Percentiles rank a stretch among this genome's conserved stretches.
Conservation (phyloP, 345 rosid species). For the Populus euphratica region DNA sequence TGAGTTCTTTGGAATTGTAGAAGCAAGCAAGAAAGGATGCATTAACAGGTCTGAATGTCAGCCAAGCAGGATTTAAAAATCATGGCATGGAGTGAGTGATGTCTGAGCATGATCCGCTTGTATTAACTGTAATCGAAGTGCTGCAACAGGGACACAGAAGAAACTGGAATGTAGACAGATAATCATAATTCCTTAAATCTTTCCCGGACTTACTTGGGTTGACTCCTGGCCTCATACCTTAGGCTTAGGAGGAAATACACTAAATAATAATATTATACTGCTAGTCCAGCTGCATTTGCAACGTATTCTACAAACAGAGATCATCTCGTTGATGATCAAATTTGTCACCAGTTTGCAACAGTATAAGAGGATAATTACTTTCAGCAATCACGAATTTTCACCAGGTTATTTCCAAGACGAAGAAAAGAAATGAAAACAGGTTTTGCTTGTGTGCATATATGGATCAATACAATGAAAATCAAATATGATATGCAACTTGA, state of each 20-base stretch:
- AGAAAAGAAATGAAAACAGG: not conserved
- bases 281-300: not conserved
- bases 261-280: not conserved
- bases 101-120: not conserved
- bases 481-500: not conserved
- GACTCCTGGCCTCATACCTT: not conserved
- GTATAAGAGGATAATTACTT: not conserved
- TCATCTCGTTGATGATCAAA: not conserved
- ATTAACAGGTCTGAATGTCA: not conserved
- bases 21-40: constrained; percentile 5
- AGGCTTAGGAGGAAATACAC: not conserved
- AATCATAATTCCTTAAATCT: no score
- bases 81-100: not conserved
- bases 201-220: not conserved
- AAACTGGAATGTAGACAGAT: not conserved
- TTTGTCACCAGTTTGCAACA: not conserved
- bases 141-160: not conserved
- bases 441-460: not conserved
- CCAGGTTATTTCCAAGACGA: not conserved
- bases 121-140: not conserved
- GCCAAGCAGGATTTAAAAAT: not conserved
- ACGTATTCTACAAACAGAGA: not conserved
- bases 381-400: not conserved
- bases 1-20: not conserved
- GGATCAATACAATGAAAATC: not conserved